Base-by-base conservation (phyloP, 2,329 filamentous ascomycete genomes). In the Cyphellophora attinorum region DNA sequence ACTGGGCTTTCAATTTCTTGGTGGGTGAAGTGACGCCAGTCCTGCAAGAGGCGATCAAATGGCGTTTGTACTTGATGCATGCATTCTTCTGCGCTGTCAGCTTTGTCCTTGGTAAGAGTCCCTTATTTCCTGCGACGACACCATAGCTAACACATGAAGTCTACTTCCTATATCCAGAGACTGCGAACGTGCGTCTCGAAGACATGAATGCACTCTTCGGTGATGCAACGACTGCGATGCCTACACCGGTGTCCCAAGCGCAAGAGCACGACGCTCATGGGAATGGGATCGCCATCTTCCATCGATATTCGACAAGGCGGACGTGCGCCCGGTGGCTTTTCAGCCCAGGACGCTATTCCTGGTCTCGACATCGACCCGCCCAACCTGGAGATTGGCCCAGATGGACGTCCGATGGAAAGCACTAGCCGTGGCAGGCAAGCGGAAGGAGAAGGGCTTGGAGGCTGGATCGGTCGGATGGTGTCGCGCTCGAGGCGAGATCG, bases 1-100 rank as follows among this genome's bases (percentile, higher is more conserved):
- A 98, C 56, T 98, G 91, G 91, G 86, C 89, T 2, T 94, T 91
- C 62, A 98, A 98, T 62, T 98, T 86, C 83, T 68, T 96, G 16
- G 91, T 96, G 3, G 91, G 91, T 47, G 85, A 93, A 60, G 75
- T 96, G 69, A 98, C 91, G 0, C 91, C 91, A 2, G 78, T 96
- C 35, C 67, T 96, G 40, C 89, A 98, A 58, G 85, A 91, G 51
- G 77, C 72, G 61, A 96, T 98, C 51, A 76, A 81, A 51, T 98
- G 91, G 91, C 77, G 91, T 19, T 67, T 96, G 41, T 98, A 98
- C 53, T 72, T 98, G 31, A 69, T 98, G 11, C 91, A 98, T 59
- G 91, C 91, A 2, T 95, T 96, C 59, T 96, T 94, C 65, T 98
- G 91, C 57, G 85, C 85, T 34, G 77, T 80, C 46, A 94, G 85